Percentiles rank a stretch among this genome's conserved stretches.
These are phyloP conservation scores for Durusdinium trenchii DNA, from an alignment of 73 alveolate species.

Conservation along the genomic window DNA sequence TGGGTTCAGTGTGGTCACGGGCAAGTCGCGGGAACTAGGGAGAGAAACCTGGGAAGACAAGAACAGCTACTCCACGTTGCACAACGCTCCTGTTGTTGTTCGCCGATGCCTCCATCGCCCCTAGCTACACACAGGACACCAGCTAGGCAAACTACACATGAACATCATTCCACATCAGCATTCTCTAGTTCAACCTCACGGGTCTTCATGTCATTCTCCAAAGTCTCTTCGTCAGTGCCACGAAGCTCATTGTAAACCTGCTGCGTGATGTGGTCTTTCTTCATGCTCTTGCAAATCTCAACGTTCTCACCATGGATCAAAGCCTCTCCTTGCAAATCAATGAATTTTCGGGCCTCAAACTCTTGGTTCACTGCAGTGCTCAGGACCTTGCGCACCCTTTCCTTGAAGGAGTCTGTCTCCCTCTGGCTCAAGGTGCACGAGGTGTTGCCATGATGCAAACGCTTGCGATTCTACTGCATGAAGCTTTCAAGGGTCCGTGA, in stretches of 20 bases:
- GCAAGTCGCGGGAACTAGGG: no score
- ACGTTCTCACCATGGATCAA: constrained; percentile 12
- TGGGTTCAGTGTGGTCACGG: no score
- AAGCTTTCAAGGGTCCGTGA: background rate
- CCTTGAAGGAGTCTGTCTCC: background rate
- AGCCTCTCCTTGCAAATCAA: constrained; percentile 68
- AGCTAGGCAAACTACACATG: no score
- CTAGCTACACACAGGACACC: no score
- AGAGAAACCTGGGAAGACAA: no score
- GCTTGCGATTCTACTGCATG: constrained; percentile 37
- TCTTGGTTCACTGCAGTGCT: background rate
- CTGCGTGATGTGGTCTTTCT: constrained; percentile 6
- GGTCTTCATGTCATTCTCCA: constrained; percentile 35
- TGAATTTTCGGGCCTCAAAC: constrained; percentile 70
- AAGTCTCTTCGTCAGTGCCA: constrained; percentile 5
- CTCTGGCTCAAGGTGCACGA: constrained; percentile 43
- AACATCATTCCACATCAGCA: background rate
- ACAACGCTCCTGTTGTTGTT: no score
- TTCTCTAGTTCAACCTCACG: background rate
- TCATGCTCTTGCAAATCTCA: constrained; percentile 28
- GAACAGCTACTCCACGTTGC: no score
- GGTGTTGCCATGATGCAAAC: background rate
- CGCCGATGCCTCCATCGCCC: no score
- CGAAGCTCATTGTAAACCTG: constrained; percentile 25
- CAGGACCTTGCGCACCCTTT: constrained; percentile 9